Evolutionary conservation across 495 filamentous ascomycete species (phyloP), one percentile per base, ranked within the genome.

Genomic region (Xylaria intraflava): DNA sequence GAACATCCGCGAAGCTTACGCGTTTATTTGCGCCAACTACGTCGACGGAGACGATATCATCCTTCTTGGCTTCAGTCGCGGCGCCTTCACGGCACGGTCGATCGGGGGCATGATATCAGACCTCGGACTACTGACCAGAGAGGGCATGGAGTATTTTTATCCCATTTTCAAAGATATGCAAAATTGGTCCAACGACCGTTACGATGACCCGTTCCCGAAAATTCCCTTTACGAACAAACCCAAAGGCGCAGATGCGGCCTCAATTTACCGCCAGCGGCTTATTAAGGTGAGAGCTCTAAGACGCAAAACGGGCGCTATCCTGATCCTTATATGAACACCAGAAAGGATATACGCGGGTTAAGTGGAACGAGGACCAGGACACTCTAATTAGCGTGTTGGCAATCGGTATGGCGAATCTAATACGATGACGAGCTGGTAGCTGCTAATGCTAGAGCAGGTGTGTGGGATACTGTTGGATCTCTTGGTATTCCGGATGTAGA

Each of bases 31-130:
- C 20, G 79, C 80, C 39, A 89, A 89, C 69, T 87, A 82, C 56
- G 67, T 76, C 26, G 76, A 79, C 19, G 79, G 81, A 10, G 85
- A 88, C 59, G 83, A 88, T 56, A 86, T 88, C 39, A 73, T 87
- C 48, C 72, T 89, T 22, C 55, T 87, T 22, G 86, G 85, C 8
- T 89, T 88, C 68, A 87, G 84, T 23, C 75, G 86, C 2, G 84
- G 86, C 8, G 84, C 85, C n/a, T 89, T 83, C 58, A 88, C 85
- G 0, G 84, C 83, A 1, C 74, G 86, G 48, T 79, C 75, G 29
- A 80, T 88, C 40, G 79, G 79, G 30, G 80, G 80, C 8, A 68
- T 88, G 65, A 80, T 89, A 42, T 72, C 68, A 4, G 71, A 78
- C 39, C 65, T 88, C 2, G 85, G 85, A 0, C 65, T 89, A 6